Evolutionary conservation across 495 filamentous ascomycete species (phyloP), one percentile per base, ranked within the genome.

Genomic region (Penicillium fimorum): DNA sequence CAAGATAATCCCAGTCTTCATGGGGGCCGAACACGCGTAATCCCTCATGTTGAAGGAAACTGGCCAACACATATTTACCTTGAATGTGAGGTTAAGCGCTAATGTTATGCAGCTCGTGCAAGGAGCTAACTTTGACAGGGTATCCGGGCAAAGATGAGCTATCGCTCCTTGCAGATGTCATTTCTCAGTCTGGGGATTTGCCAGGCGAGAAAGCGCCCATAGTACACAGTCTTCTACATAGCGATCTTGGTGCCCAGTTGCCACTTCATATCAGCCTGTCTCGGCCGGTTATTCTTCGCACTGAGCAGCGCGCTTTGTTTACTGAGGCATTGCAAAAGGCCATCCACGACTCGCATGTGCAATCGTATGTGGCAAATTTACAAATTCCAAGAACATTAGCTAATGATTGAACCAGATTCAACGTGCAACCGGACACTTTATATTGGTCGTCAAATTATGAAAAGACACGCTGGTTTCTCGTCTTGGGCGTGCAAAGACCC

Each of bases 11-110:
- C 94, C 0, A 74, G 75, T 52, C 78, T 98, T 30, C 94, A 98
- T 70, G 87, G 85, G 29, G 94, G 94, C 29, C 83, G 92, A 41
- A 88, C 86, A 65, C 80, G 94, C 24, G 82, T 83, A 41, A 88
- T 84, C 41, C 92, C 94, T 3, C 94, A 98, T 70, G 75, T 93
- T 12, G 82, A 88, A 49, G 94, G 94, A 22, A 89, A 89, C 73
- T 98, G 94, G 94, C 89, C 94, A 2, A 91, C 85, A 17, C 92
- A 96, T 70, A 62, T 97, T 20, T 98, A 95, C 70, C 77, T 97
- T 53, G 93, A 97, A 77, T 98, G 93, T 93, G 79, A 68, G 85
- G 74, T n/a, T 53, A 18, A 20, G 32, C 50, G 18, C 47, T 59
- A 18, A 51, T 50, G 6, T 24, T 53, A 8, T 44, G 22, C 32